Evolutionary conservation across 306 rosid genomes (phyloP).

Genomic region (Herpetospermum pedunculosum): DNA sequence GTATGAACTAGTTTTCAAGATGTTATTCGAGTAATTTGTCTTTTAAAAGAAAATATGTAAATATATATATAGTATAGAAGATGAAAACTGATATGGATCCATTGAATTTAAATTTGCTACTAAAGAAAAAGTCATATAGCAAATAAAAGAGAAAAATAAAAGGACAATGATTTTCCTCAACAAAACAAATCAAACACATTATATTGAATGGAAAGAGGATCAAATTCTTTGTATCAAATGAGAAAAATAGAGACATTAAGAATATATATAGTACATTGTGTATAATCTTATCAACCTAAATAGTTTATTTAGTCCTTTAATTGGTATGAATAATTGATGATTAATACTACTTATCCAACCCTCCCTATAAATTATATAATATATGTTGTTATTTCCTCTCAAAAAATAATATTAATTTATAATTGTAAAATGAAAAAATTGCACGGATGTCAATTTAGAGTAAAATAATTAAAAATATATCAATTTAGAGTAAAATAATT

Average conservation of each 20-base stretch:
- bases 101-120: background rate
- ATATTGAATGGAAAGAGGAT: background rate
- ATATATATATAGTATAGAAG: background rate
- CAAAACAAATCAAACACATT: background rate
- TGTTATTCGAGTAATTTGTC: background rate
- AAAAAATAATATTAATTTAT: too few relatives aligned
- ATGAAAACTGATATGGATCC: background rate
- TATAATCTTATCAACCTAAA: background rate
- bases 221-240: background rate
- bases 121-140: background rate
- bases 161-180: background rate
- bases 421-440: too few relatives aligned
- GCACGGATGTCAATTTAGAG: too few relatives aligned
- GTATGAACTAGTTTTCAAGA: too few relatives aligned
- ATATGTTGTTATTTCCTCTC: too few relatives aligned
- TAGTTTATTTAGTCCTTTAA: too few relatives aligned
- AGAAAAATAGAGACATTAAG: background rate
- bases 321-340: too few relatives aligned
- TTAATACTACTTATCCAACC: too few relatives aligned
- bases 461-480: too few relatives aligned
- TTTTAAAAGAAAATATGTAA: background rate
- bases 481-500: too few relatives aligned
- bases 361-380: too few relatives aligned
- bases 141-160: background rate
- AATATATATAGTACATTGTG: background rate